Conservation (phyloP, 495 filamentous ascomycete genomes). For the Bombardia bombarda region DNA sequence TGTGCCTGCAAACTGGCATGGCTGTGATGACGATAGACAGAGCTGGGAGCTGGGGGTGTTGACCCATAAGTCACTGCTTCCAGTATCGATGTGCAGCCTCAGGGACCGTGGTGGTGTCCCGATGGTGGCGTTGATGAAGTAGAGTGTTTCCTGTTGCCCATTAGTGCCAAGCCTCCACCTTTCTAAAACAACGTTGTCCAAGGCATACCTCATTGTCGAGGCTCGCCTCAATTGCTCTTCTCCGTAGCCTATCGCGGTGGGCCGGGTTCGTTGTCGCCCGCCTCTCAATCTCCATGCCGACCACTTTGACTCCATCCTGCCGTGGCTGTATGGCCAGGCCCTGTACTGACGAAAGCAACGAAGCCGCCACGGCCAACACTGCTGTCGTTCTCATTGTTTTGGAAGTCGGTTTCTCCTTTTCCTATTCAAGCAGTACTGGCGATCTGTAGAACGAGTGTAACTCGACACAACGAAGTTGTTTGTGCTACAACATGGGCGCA, state of each 20-base stretch:
- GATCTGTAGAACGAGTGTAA: too few species aligned
- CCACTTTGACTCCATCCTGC: conserved; percentile 29
- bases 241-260: conserved; percentile 31
- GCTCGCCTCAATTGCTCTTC: conserved; percentile 32
- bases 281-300: conserved; percentile 41
- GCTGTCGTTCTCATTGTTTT: not conserved
- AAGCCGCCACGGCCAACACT: conserved; percentile 14
- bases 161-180: too few species aligned
- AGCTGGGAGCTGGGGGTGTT: conserved; percentile 59
- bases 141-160: conserved; percentile 58
- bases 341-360: conserved; percentile 10
- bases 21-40: conserved; percentile 38
- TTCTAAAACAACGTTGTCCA: not conserved
- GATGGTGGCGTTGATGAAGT: conserved; percentile 63
- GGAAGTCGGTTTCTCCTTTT: too few species aligned
- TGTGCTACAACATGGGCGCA: too few species aligned
- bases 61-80: conserved; percentile 86
- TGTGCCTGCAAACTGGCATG: conserved; percentile 54
- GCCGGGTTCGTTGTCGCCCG: conserved; percentile 30
- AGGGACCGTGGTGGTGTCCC: conserved; percentile 61
- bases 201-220: conserved; percentile 42
- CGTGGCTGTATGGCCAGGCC: conserved; percentile 12
- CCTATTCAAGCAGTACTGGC: too few species aligned
- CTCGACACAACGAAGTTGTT: too few species aligned
- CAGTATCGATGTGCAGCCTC: conserved; percentile 70